Evolutionary conservation across 1,139 yeast species (phyloP).

Genomic region (Protomyces arabidopsidicola): DNA sequence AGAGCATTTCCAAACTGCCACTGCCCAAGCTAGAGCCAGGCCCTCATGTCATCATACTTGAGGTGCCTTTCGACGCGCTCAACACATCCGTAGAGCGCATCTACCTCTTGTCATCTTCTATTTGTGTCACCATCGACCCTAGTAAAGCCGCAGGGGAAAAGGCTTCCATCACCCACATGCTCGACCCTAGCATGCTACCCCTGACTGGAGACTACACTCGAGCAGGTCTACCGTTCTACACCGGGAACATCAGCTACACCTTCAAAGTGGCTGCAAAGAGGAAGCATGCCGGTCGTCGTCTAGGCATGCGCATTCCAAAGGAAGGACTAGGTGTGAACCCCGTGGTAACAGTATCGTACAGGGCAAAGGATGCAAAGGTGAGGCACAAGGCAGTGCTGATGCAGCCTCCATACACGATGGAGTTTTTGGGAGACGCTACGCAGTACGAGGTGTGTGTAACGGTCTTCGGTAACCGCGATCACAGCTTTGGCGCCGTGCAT

Average conservation of each 20-base stretch:
- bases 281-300: background rate
- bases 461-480: conserved; percentile 27
- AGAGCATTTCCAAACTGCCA: conserved; percentile 1
- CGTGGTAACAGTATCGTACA: background rate
- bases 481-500: conserved; percentile 27
- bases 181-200: background rate
- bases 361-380: background rate
- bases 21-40: conserved; percentile 13
- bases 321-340: conserved; percentile 16
- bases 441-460: background rate
- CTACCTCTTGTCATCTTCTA: conserved; percentile 1
- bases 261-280: background rate
- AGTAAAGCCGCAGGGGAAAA: conserved; percentile 1
- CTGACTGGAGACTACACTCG: conserved; percentile 8
- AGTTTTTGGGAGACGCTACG: background rate
- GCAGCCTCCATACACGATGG: background rate
- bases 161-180: conserved; percentile 1
- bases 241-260: conserved; percentile 11
- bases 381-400: background rate
- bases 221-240: conserved; percentile 20
- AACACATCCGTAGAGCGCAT: conserved; percentile 22
- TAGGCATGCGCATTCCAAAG: background rate
- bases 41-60: conserved; percentile 4
- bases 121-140: conserved; percentile 3
- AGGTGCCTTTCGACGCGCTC: conserved; percentile 10